Evolutionary conservation across 495 filamentous ascomycete species (phyloP).

Genomic region (Penicillium taxi): DNA sequence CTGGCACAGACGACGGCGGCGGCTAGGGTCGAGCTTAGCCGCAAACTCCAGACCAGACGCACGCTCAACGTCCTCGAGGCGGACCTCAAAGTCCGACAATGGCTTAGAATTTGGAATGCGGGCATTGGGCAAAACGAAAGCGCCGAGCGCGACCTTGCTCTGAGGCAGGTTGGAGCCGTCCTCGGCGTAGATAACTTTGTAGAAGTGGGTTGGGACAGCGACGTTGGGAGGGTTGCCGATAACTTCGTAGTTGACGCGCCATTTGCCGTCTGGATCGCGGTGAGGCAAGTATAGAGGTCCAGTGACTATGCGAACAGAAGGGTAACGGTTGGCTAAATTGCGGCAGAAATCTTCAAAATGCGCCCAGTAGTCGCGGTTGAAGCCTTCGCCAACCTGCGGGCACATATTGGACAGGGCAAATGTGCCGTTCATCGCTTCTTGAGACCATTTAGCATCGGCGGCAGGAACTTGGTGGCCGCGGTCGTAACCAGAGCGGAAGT

Average conservation of each 20-base stretch:
- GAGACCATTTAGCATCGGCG: conserved; percentile 92
- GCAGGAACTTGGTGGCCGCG: conserved; percentile 81
- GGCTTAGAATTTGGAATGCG: conserved; percentile 79
- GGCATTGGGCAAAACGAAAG: conserved; percentile 93
- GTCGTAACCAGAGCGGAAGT: conserved; percentile 79
- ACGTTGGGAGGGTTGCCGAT: conserved; percentile 91
- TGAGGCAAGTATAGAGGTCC: conserved; percentile 88
- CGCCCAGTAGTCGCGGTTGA: conserved; percentile 98
- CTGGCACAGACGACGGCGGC: conserved; percentile 73
- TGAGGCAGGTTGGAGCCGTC: conserved; percentile 50
- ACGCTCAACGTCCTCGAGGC: conserved; percentile 82
- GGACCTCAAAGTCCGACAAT: conserved; percentile 86
- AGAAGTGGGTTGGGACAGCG: conserved; percentile 96
- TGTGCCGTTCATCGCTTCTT: conserved; percentile 87
- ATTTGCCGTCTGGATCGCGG: conserved; percentile 79
- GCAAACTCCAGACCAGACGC: conserved; percentile 90
- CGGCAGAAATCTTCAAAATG: conserved; percentile 98
- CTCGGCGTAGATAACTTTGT: conserved; percentile 95
- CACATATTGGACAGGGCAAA: conserved; percentile 95
- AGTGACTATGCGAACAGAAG: conserved; percentile 83
- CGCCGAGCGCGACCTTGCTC: conserved; percentile 80
- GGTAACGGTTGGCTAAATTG: conserved; percentile 69
- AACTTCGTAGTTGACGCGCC: conserved; percentile 93
- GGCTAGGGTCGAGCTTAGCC: conserved; percentile 58
- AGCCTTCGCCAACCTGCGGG: conserved; percentile 93